Evolutionary conservation across 257 asterid species (phyloP).

Genomic region (Salvia rosmarinus): DNA sequence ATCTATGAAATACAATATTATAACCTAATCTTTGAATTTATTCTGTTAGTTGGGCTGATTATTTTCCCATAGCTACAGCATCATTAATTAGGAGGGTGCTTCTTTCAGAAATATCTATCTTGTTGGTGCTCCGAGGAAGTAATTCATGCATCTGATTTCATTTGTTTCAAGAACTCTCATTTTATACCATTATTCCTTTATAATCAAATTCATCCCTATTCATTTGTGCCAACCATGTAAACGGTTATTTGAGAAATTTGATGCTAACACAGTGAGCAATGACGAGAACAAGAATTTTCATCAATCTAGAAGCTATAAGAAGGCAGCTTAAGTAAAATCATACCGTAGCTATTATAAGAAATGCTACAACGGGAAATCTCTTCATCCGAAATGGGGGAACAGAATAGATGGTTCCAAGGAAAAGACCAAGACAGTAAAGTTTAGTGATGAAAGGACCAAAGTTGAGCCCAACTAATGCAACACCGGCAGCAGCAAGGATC

Average conservation of each 20-base stretch:
- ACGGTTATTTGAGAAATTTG: not conserved
- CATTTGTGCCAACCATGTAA: constrained; percentile 2
- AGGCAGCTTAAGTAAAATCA: constrained; percentile 22
- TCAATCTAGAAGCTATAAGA: constrained; percentile 18
- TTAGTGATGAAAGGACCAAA: constrained; percentile 87
- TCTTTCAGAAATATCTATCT: not conserved
- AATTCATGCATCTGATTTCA: not conserved
- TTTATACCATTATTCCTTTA: not conserved
- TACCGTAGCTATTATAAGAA: constrained; percentile 97
- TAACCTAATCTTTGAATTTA: not conserved
- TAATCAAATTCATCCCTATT: constrained; percentile 1
- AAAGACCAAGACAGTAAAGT: constrained; percentile 91
- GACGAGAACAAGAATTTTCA: not conserved
- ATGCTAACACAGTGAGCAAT: constrained; percentile 17
- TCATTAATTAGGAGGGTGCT: not conserved
- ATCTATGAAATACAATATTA: constrained; percentile 14
- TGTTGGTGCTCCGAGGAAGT: not conserved
- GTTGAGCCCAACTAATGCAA: constrained; percentile 75
- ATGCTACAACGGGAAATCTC: constrained; percentile 78
- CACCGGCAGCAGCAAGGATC: constrained; percentile 70
- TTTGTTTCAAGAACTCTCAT: not conserved
- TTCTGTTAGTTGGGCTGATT: not conserved
- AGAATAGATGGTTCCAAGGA: constrained; percentile 92
- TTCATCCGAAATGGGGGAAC: constrained; percentile 98
- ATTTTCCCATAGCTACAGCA: not conserved